Conservation (phyloP, 768 basidiomycete species). For the Podaxis pistillaris region DNA sequence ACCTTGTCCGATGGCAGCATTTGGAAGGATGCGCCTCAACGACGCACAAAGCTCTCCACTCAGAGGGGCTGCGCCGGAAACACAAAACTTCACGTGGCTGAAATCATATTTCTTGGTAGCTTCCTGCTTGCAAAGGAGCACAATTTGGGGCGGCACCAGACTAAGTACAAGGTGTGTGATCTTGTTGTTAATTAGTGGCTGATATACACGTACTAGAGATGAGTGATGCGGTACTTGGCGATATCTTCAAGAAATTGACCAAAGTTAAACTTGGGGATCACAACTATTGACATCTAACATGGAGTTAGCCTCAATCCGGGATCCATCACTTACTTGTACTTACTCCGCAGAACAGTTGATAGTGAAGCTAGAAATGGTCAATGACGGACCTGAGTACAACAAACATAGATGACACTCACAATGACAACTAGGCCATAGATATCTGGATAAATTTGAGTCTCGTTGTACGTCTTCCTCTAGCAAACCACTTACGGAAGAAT, state of each 20-base stretch:
- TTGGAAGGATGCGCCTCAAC: slow-evolving; percentile 48
- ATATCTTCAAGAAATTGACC: slow-evolving; percentile 54
- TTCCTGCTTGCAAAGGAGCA: slow-evolving; percentile 70
- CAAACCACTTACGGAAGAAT: slow-evolving; percentile 46
- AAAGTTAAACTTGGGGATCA: slow-evolving; percentile 68
- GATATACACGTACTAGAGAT: slow-evolving; percentile 47
- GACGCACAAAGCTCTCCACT: slow-evolving; percentile 51
- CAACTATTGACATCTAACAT: slow-evolving; percentile 49
- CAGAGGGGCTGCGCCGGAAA: slow-evolving; percentile 65
- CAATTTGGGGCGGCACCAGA: slow-evolving; percentile 64
- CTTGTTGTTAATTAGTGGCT: not conserved
- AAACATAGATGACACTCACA: slow-evolving; percentile 32
- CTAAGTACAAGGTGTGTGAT: slow-evolving; percentile 26
- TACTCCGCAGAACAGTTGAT: slow-evolving; percentile 52
- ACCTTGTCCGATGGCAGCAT: slow-evolving; percentile 63
- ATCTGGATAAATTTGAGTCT: slow-evolving; percentile 31
- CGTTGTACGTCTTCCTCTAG: too few relatives aligned
- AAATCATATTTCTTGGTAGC: slow-evolving; percentile 48
- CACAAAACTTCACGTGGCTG: slow-evolving; percentile 46
- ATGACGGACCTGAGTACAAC: slow-evolving; percentile 1
- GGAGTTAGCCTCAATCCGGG: not conserved
- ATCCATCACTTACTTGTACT: slow-evolving; percentile 13
- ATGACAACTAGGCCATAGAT: slow-evolving; percentile 60
- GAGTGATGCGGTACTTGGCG: slow-evolving; percentile 49
- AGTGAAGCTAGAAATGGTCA: slow-evolving; percentile 42